Conservation (phyloP, 1,284 basidiomycete species). For the Ganoderma meredithae region DNA sequence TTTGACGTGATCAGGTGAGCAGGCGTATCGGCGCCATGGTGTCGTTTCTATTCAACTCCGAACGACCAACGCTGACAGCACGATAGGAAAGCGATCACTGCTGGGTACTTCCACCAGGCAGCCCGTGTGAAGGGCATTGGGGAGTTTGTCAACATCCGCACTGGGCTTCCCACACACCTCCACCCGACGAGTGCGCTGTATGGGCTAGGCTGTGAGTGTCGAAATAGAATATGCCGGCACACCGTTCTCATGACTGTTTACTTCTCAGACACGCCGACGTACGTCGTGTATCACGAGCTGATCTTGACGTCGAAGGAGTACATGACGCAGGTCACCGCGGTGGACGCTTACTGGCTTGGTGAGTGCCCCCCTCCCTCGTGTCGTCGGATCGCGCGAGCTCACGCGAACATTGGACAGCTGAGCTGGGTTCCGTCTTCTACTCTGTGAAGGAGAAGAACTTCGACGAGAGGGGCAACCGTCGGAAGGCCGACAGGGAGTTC, state of each 20-base stretch:
- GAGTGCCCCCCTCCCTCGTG: conserved; percentile 27
- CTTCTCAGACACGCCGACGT: conserved; percentile 87
- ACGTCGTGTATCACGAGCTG: conserved; percentile 96
- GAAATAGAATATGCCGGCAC: conserved; percentile 13
- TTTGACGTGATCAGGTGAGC: conserved; percentile 90
- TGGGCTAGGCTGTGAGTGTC: conserved; percentile 86
- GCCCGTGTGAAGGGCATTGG: conserved; percentile 98
- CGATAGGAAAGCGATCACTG: conserved; percentile 92
- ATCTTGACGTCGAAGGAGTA: conserved; percentile 95
- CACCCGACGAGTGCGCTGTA: conserved; percentile 98
- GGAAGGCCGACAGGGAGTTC: conserved; percentile 86
- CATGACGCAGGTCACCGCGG: conserved; percentile 96
- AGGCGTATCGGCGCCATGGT: conserved; percentile 4
- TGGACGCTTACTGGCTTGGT: conserved; percentile 96
- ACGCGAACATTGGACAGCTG: conserved; percentile 58
- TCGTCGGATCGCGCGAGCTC: conserved; percentile 9
- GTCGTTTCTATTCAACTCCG: background rate
- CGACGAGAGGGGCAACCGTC: conserved; percentile 79
- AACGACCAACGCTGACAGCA: conserved; percentile 15
- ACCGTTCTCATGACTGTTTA: conserved; percentile 25
- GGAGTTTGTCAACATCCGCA: conserved; percentile 97
- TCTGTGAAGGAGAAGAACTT: conserved; percentile 96
- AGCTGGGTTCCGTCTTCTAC: conserved; percentile 94
- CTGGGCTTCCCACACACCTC: conserved; percentile 91
- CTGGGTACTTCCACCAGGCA: conserved; percentile 99